Base-by-base conservation (phyloP, 306 rosid species). In the Acacia acuminata region DNA sequence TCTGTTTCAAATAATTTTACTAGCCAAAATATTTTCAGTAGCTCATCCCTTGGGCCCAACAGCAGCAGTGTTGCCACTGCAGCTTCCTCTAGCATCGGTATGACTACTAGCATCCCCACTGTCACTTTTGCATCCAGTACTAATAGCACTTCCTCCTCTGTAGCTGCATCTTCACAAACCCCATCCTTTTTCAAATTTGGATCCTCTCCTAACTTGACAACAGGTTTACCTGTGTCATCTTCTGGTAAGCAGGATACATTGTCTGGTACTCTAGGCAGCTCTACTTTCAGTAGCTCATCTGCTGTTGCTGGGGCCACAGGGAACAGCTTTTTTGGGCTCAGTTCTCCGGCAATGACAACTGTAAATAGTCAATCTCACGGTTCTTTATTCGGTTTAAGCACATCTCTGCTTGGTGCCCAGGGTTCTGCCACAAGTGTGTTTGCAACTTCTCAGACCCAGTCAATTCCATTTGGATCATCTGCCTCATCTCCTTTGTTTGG, bases 381-480 rank as follows among this genome's bases (percentile, higher is more conserved):
- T 79, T 82, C 87, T 72, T 20, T 53, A 75, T 64, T 87, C 13
- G 83, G 85, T 55, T 30, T 78, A 65, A 74, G 71, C 74, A 76
- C 73, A 67, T 73, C 92, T 78, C 71, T 56, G 80, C 73, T 83
- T 76, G 80, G 85, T 75, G 42, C 88, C 43, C 91, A 82, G 72
- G 71, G 68, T 60, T 76, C 85, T n/a, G 66, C 88, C 60, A 79
- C 80, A 44, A 88, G 90, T 73, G 91, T 85, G 73, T 73, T 79
- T 84, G 79, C 86, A 15, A 12, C 92, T 68, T 88, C 84, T 50
- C 94, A 87, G 81, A 88, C 86, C 81, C 86, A 71, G 36, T 86
- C 93, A 6, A 42, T 82, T 71, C 88, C 81, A 58, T 85, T 89
- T 75, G 87, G 93, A 75, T 89, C 95, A n/a, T 84, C 91, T 58